Conservation (phyloP, 768 basidiomycete species). For the Auricularia sp. region DNA sequence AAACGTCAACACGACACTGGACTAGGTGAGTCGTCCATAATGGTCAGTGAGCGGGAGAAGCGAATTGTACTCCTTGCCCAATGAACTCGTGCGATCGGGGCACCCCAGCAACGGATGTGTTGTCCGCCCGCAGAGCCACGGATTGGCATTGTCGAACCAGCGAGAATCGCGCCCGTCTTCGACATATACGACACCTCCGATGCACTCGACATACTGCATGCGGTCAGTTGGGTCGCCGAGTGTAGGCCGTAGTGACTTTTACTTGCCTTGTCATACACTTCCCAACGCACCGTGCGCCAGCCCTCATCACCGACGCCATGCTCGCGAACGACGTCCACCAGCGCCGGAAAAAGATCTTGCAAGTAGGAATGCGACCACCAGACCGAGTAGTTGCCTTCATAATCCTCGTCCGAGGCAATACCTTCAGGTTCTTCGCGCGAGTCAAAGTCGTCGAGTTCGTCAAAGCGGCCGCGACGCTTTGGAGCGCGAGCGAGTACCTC, state of each 20-base stretch:
- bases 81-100: neutral
- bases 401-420: neutral
- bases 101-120: neutral
- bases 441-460: no score
- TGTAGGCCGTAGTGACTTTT: neutral
- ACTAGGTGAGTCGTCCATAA: neutral
- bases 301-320: neutral
- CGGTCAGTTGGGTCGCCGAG: neutral
- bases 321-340: neutral
- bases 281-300: neutral
- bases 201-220: neutral
- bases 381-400: neutral
- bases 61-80: neutral
- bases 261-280: neutral
- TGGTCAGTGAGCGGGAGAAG: neutral
- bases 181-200: neutral
- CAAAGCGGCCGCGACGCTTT: no score
- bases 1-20: no score
- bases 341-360: neutral
- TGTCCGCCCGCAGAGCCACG: neutral
- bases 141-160: neutral
- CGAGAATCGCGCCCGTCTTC: neutral
- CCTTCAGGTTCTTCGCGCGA: no score
- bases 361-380: neutral
- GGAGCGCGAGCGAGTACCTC: no score